Evolutionary conservation across 768 basidiomycete species (phyloP), one percentile per base, ranked within the genome.

Genomic region (Saitozyma sp.): DNA sequence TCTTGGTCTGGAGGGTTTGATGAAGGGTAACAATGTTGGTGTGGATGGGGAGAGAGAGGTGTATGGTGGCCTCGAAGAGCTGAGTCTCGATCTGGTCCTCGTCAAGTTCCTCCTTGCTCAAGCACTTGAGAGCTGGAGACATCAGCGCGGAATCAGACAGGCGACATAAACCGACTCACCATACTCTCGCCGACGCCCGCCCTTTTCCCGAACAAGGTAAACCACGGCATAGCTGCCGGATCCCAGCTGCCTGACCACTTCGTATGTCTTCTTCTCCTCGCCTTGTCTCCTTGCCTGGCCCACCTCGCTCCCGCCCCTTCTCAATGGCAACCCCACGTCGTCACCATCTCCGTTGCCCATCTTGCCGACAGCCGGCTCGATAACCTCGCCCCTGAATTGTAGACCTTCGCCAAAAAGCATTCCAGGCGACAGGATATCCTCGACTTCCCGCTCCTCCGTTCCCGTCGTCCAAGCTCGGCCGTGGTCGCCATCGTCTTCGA

Each of bases 11-110:
- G 71, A 95, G 85, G 0, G 96, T 95, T 69, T 83, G 88, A 79
- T 95, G 88, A 38, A 98, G 86, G 37, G 94, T 92, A 69, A 95
- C 96, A 67, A 99, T 94, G 81, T 96, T 94, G 56, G 89, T 85
- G 76, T 98, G 96, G 1, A 86, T 82, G 52, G 87, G 89, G 40
- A 98, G 84, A 43, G 91, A 92, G 78, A 97, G 91, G 78, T 99
- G 96, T 62, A 99, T 91, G 40, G 88, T 91, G 56, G 93, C 90
- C 86, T 98, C 95, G 71, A 91, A 86, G 82, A 95, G 85, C 81
- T 98, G 96, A 7, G 93, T 87, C 41, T 84, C 86, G 71, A 96
- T 83, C 67, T 89, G 89, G 57, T 95, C 93, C 69, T 88, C 85
- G 80, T 91, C 87, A 65, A 96, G 87, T 83, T 97, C 89, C 56